phyloP scores from a whole-genome alignment of 2,329 filamentous ascomycete species.

The Aschersonia sp. region DNA sequence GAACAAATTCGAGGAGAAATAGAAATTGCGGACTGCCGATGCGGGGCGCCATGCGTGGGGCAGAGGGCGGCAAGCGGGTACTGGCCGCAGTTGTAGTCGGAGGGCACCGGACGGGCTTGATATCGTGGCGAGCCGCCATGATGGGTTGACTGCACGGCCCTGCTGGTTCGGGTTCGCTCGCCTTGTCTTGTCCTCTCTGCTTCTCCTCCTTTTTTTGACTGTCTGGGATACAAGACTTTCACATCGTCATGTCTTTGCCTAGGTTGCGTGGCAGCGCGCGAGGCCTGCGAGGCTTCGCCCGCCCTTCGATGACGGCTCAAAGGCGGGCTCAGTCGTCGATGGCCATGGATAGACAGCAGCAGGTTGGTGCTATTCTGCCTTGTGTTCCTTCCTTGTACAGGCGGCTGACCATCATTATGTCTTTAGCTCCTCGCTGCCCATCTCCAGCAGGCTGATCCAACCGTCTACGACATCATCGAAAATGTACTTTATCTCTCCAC shows the following conservation, averaged over 20 bases:
- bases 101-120: too few species aligned
- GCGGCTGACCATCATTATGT: background rate
- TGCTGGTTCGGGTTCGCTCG: background rate
- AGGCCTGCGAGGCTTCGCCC: conserved; percentile 27
- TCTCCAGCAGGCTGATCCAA: conserved; percentile 73
- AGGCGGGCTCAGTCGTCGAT: conserved; percentile 29
- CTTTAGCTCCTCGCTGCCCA: conserved; percentile 62
- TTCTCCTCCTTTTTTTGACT: background rate
- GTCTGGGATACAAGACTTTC: background rate
- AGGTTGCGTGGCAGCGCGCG: conserved; percentile 33
- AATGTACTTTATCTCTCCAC: conserved; percentile 40
- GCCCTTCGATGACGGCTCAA: conserved; percentile 13
- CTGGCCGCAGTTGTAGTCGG: too few species aligned
- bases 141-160: background rate
- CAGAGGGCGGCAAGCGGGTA: too few species aligned
- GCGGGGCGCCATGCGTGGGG: too few species aligned
- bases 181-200: background rate
- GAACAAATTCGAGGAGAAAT: background rate
- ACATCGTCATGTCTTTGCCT: conserved; percentile 19
- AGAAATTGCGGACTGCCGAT: background rate
- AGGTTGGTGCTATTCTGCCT: conserved; percentile 24
- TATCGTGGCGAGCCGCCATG: background rate
- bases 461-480: conserved; percentile 79
- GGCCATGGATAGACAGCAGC: conserved; percentile 42
- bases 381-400: too few species aligned